Percentiles rank a stretch among this genome's conserved stretches.
These are phyloP conservation scores for Aspergillus aculeatinus DNA, from an alignment of 2,329 filamentous ascomycete species.

Conservation along the genomic window DNA sequence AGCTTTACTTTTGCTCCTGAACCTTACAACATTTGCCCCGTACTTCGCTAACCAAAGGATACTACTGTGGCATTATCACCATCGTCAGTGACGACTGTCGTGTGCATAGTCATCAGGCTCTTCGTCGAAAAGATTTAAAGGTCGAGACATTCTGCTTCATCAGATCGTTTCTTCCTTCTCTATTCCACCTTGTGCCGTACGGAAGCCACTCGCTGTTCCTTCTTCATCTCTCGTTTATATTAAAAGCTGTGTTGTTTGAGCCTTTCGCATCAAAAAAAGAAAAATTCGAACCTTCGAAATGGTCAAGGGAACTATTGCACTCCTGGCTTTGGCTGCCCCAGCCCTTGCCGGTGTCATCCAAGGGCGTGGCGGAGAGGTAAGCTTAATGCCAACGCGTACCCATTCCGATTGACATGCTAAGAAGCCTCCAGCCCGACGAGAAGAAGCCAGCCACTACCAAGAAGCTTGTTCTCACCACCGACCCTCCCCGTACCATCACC, in stretches of 20 bases:
- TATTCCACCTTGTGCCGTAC: constrained; percentile 18
- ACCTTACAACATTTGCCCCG: constrained; percentile 5
- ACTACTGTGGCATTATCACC: constrained; percentile 29
- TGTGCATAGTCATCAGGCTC: constrained; percentile 15
- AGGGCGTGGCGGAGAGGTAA: constrained; percentile 16
- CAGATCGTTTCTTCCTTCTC: constrained; percentile 10
- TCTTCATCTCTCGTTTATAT: constrained; percentile 24
- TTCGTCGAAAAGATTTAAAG: constrained; percentile 28
- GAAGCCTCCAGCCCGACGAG: background rate
- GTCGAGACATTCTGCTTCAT: constrained; percentile 10
- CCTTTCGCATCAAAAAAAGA: constrained; percentile 8
- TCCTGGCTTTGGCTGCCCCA: constrained; percentile 38
- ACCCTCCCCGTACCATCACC: constrained; percentile 18
- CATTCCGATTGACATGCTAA: background rate
- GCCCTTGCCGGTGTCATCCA: constrained; percentile 36
- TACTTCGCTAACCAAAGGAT: constrained; percentile 22
- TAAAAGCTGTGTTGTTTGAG: constrained; percentile 16
- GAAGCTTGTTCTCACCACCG: background rate
- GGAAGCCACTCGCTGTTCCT: constrained; percentile 22
- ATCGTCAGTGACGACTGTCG: constrained; percentile 18
- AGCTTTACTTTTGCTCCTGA: constrained; percentile 14
- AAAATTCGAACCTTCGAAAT: constrained; percentile 28
- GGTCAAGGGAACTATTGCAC: constrained; percentile 36
- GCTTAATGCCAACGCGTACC: background rate
- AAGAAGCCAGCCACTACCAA: background rate